These are phyloP conservation scores for Pythium scleroteichum DNA, from an alignment of 352 stramenopile genomes.

Conservation along the genomic window DNA sequence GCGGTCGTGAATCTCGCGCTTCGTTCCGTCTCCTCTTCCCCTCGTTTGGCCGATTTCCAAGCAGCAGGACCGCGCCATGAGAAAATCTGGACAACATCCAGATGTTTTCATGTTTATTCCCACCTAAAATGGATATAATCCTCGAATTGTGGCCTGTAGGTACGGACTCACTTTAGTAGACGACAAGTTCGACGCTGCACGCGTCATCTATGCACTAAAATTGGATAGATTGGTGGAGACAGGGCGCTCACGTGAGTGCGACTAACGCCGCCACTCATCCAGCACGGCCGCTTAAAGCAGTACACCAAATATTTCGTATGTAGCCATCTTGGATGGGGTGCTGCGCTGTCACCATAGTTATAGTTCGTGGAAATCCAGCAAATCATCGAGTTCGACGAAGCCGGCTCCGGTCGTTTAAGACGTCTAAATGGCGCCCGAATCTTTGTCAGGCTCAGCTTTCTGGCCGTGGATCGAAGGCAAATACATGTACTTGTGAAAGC, in stretches of 20 bases:
- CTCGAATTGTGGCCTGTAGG: neutral
- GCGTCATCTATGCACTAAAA: slow-evolving; percentile 2
- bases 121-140: slow-evolving; percentile 4
- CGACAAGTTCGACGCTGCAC: too few relatives aligned
- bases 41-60: slow-evolving; percentile 8
- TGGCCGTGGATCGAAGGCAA: too few relatives aligned
- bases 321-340: slow-evolving; percentile 5
- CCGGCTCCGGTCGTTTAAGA: too few relatives aligned
- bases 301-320: slow-evolving; percentile 1
- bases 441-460: neutral
- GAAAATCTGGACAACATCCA: slow-evolving; percentile 13
- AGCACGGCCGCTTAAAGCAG: neutral
- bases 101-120: neutral
- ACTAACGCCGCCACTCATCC: neutral
- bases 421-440: too few relatives aligned
- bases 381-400: too few relatives aligned
- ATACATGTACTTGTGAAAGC: too few relatives aligned
- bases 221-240: slow-evolving; percentile 12
- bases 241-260: neutral
- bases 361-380: too few relatives aligned
- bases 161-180: too few relatives aligned
- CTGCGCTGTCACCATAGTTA: too few relatives aligned
- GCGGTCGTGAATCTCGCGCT: too few relatives aligned
- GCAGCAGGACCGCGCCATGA: neutral
- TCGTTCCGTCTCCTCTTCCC: slow-evolving; percentile 7